A percentile compares a stretch with the other conserved stretches of the same genome.
Evolutionary conservation across 495 filamentous ascomycete species (phyloP).

Genomic region (Penicillium riverlandense): DNA sequence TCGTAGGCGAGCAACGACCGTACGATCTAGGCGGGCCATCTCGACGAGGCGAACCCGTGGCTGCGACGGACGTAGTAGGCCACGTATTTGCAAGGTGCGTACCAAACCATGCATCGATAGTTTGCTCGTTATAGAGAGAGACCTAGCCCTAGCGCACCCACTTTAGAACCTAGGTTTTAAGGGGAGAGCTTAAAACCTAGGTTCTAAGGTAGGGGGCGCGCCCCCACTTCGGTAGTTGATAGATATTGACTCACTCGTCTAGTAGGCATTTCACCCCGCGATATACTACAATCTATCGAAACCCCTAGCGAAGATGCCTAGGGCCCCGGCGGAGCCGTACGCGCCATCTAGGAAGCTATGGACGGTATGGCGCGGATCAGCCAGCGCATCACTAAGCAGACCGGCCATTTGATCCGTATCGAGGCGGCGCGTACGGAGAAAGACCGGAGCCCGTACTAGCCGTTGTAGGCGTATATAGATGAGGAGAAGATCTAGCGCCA

Average conservation of each 20-base stretch:
- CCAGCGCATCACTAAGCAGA: slow-evolving; percentile 2
- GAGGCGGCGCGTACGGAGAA: background rate
- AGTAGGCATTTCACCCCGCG: too few species aligned
- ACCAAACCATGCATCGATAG: too few species aligned
- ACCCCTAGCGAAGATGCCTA: too few species aligned
- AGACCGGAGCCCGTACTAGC: background rate
- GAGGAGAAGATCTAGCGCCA: slow-evolving; percentile 1
- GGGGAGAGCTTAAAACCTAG: too few species aligned
- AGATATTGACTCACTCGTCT: too few species aligned
- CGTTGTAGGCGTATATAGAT: slow-evolving; percentile 6
- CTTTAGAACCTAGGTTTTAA: too few species aligned
- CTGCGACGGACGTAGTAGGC: slow-evolving; percentile 5
- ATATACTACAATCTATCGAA: too few species aligned
- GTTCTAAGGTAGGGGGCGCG: too few species aligned
- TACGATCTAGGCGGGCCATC: background rate
- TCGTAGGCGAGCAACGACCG: too few species aligned
- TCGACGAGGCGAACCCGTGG: slow-evolving; percentile 4
- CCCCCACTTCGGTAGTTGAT: too few species aligned
- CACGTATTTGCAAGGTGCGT: background rate
- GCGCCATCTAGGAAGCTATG: background rate
- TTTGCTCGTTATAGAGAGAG: too few species aligned
- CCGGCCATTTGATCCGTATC: background rate
- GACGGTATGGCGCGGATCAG: slow-evolving; percentile 1
- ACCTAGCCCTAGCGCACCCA: too few species aligned
- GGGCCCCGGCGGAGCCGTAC: background rate